Conservation (phyloP, 2,329 filamentous ascomycete species). For the Microsporum ferrugineum region DNA sequence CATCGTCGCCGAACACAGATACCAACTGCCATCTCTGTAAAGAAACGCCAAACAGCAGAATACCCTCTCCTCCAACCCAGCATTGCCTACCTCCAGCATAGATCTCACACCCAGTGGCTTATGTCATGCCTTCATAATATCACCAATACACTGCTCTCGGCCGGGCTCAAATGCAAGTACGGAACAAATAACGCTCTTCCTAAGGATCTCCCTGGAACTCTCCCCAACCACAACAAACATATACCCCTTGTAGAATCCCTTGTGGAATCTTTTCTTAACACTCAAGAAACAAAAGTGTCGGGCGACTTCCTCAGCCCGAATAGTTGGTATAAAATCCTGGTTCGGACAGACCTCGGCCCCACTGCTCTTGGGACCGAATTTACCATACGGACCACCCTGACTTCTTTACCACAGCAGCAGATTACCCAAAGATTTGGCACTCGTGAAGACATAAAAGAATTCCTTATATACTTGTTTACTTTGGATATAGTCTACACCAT, state of each 20-base stretch:
- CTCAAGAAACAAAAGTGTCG: constrained; percentile 34
- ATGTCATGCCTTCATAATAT: constrained; percentile 25
- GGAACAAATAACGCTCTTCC: constrained; percentile 17
- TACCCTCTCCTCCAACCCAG: constrained; percentile 51
- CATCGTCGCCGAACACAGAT: constrained; percentile 54
- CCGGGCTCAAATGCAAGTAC: constrained; percentile 24
- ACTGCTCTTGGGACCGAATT: constrained; percentile 31
- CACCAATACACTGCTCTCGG: constrained; percentile 23
- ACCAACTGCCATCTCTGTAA: constrained; percentile 45
- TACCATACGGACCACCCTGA: constrained; percentile 26
- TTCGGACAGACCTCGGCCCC: constrained; percentile 26
- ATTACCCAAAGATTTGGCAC: constrained; percentile 23
- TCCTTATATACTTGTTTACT: constrained; percentile 28
- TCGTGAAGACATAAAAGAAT: constrained; percentile 25
- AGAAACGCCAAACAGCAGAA: constrained; percentile 39
- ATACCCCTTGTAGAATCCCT: constrained; percentile 29
- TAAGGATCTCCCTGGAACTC: constrained; percentile 9
- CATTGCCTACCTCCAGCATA: constrained; percentile 43
- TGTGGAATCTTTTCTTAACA: constrained; percentile 31
- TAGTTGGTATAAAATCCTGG: constrained; percentile 29
- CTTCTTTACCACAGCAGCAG: constrained; percentile 21
- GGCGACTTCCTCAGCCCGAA: constrained; percentile 26
- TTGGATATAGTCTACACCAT: constrained; percentile 29
- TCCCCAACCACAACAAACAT: constrained; percentile 12
- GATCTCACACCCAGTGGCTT: constrained; percentile 25